phyloP scores from a whole-genome alignment of 1,284 basidiomycete species.

The Phenoliferia sp. region DNA sequence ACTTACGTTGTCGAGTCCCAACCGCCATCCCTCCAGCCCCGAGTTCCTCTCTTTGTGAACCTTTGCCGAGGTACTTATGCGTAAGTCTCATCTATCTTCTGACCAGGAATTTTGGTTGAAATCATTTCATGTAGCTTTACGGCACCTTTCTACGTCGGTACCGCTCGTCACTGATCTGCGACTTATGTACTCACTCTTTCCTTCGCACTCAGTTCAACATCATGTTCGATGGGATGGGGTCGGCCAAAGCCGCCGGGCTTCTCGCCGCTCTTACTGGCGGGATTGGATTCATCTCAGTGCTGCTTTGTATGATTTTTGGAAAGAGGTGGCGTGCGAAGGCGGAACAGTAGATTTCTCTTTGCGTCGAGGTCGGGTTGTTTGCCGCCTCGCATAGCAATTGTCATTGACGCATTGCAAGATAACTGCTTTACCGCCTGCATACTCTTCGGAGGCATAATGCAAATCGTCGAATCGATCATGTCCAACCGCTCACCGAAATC shows the following conservation, averaged over 20 bases:
- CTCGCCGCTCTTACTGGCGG: background rate
- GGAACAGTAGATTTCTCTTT: too few species aligned
- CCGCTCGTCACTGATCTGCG: background rate
- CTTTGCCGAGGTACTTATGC: conserved; percentile 18
- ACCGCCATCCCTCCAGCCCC: background rate
- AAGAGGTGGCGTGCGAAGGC: background rate
- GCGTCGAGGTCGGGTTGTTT: too few species aligned
- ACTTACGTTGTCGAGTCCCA: conserved; percentile 21
- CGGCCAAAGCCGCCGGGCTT: background rate
- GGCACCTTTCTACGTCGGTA: too few species aligned
- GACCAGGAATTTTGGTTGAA: background rate
- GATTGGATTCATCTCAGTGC: background rate
- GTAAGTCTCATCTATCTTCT: background rate
- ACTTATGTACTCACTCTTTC: too few species aligned
- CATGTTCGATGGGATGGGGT: background rate
- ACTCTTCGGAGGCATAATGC: too few species aligned
- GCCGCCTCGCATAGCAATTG: too few species aligned
- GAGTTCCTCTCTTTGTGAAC: conserved; percentile 17
- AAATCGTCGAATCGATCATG: too few species aligned
- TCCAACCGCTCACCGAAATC: too few species aligned
- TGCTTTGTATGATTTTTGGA: background rate
- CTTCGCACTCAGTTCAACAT: too few species aligned
- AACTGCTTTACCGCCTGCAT: too few species aligned
- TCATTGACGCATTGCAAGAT: too few species aligned
- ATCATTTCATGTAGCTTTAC: background rate